Evolutionary conservation across 208 protist species (phyloP).

Genomic region (Leptomonas pyrrhocoris): DNA sequence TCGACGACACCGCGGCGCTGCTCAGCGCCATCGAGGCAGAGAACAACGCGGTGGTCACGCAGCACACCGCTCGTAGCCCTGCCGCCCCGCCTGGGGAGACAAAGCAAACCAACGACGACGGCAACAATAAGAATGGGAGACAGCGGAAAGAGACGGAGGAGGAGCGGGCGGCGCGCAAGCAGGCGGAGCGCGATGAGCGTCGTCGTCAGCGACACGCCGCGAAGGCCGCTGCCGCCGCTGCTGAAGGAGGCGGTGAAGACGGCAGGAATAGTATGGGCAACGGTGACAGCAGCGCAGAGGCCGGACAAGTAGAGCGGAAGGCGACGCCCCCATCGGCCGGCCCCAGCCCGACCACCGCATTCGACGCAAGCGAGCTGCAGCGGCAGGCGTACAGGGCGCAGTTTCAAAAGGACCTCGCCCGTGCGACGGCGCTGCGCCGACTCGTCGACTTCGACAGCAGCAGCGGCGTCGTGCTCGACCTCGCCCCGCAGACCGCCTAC

Average conservation of each 20-base stretch:
- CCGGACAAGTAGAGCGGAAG: background rate
- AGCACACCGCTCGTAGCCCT: slow-evolving; percentile 2
- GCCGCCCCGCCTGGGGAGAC: slow-evolving; percentile 5
- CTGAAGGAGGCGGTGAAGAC: slow-evolving; percentile 2
- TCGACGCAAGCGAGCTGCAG: slow-evolving; percentile 49
- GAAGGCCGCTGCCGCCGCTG: slow-evolving; percentile 8
- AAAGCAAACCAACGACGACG: background rate
- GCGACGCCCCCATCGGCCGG: background rate
- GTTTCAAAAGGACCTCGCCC: slow-evolving; percentile 74
- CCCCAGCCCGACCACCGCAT: slow-evolving; percentile 13
- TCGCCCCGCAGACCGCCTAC: slow-evolving; percentile 84
- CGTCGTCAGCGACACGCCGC: slow-evolving; percentile 19
- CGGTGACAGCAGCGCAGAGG: background rate
- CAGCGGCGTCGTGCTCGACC: slow-evolving; percentile 58
- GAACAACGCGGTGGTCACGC: slow-evolving; percentile 37
- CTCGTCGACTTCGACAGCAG: slow-evolving; percentile 85
- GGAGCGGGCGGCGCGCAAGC: slow-evolving; percentile 45
- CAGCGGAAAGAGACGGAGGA: slow-evolving; percentile 18
- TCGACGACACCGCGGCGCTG: slow-evolving; percentile 33
- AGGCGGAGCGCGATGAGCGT: slow-evolving; percentile 52
- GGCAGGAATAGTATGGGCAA: background rate
- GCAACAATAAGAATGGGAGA: slow-evolving; percentile 14
- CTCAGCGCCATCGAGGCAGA: slow-evolving; percentile 54
- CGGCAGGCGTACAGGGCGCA: slow-evolving; percentile 80
- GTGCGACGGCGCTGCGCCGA: slow-evolving; percentile 74